A percentile compares a stretch with the other conserved stretches of the same genome.
Conservation (phyloP, 306 rosid species). For the Pterocarpus santalinus region DNA sequence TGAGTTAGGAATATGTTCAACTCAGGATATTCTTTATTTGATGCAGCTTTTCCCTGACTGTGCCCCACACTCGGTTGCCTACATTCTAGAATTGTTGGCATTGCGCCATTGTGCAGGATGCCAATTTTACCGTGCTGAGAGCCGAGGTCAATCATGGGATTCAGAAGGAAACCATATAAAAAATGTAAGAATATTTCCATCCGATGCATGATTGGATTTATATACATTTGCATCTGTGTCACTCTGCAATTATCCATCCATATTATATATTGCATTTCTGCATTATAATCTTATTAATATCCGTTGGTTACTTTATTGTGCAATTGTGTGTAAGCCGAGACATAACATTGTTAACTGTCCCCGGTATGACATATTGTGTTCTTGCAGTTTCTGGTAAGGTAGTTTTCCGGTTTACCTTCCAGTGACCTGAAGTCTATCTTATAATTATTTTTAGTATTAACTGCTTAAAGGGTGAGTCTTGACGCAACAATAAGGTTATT, state of each 20-base stretch:
- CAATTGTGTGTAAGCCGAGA: not conserved
- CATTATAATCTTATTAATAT: slow-evolving; percentile 22
- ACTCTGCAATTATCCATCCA: slow-evolving; percentile 36
- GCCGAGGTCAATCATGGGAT: slow-evolving; percentile 85
- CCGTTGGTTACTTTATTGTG: not conserved
- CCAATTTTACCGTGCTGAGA: slow-evolving; percentile 90
- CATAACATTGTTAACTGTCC: not conserved
- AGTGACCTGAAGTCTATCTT: not conserved
- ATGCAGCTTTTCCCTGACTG: slow-evolving; percentile 96
- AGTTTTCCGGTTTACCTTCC: slow-evolving; percentile 2
- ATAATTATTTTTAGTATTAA: no score
- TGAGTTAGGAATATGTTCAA: slow-evolving; percentile 19
- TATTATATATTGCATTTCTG: slow-evolving; percentile 21
- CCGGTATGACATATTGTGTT: not conserved
- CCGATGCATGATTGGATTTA: slow-evolving; percentile 17
- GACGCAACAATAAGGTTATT: no score
- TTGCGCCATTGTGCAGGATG: slow-evolving; percentile 93
- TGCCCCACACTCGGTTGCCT: slow-evolving; percentile 85
- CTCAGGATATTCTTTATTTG: slow-evolving; percentile 25
- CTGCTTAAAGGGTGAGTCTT: no score
- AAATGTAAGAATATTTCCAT: slow-evolving; percentile 64
- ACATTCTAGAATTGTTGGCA: slow-evolving; percentile 78
- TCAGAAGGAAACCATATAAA: slow-evolving; percentile 84
- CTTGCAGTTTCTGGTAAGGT: slow-evolving; percentile 24
- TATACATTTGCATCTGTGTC: not conserved